phyloP scores from a whole-genome alignment of 2,329 filamentous ascomycete genomes.

The Thyridium curvatum region DNA sequence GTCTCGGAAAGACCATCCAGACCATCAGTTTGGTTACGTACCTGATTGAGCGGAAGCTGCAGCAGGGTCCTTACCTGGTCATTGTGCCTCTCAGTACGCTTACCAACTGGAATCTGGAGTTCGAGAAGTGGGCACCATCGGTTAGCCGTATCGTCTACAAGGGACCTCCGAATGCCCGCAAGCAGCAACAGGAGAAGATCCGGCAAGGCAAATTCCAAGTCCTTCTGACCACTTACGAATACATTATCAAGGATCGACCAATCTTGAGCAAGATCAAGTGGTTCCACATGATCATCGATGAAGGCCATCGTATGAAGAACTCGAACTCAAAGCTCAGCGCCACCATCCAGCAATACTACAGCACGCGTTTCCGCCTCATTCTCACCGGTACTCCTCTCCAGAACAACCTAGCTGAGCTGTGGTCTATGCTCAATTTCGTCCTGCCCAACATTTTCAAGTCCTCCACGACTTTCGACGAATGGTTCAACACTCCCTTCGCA shows the following conservation, averaged over 20 bases:
- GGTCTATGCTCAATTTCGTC: slow-evolving; percentile 98
- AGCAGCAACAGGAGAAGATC: slow-evolving; percentile 88
- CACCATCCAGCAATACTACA: slow-evolving; percentile 93
- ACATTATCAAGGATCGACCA: slow-evolving; percentile 97
- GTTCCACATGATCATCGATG: slow-evolving; percentile 99
- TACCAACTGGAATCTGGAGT: slow-evolving; percentile 98
- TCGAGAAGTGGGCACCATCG: slow-evolving; percentile 96
- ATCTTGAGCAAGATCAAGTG: slow-evolving; percentile 97
- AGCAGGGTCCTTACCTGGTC: slow-evolving; percentile 87
- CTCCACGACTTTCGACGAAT: slow-evolving; percentile 96
- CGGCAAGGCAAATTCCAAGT: slow-evolving; percentile 95
- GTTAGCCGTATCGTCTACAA: slow-evolving; percentile 92
- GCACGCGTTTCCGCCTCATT: slow-evolving; percentile 90
- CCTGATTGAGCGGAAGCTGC: slow-evolving; percentile 90
- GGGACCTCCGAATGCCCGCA: slow-evolving; percentile 81
- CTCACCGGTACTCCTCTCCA: slow-evolving; percentile 95
- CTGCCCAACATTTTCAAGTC: slow-evolving; percentile 99
- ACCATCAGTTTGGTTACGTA: slow-evolving; percentile 97
- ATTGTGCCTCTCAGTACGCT: slow-evolving; percentile 95
- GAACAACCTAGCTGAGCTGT: slow-evolving; percentile 93
- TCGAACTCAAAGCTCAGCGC: slow-evolving; percentile 90
- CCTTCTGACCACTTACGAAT: slow-evolving; percentile 94
- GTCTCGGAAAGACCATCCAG: slow-evolving; percentile 98
- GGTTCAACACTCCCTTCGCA: slow-evolving; percentile 99
- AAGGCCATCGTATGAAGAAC: slow-evolving; percentile 99